These are phyloP conservation scores for Fusarium anguioides DNA, from an alignment of 2,329 filamentous ascomycete genomes.

Conservation along the genomic window DNA sequence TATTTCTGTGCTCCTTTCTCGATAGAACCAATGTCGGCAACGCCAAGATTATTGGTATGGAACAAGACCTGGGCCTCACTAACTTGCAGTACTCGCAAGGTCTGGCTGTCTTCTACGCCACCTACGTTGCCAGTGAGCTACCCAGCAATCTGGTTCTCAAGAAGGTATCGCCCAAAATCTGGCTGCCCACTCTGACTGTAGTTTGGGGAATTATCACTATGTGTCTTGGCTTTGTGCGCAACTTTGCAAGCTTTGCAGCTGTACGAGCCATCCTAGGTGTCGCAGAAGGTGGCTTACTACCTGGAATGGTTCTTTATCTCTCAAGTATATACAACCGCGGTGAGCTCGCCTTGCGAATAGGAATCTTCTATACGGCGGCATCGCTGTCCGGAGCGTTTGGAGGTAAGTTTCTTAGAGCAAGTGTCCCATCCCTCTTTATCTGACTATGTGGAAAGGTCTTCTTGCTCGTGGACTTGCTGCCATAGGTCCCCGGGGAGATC, in stretches of 20 bases:
- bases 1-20: slow-evolving; percentile 43
- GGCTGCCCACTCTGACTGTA: slow-evolving; percentile 67
- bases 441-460: neutral
- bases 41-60: slow-evolving; percentile 72
- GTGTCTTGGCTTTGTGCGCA: slow-evolving; percentile 65
- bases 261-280: slow-evolving; percentile 50
- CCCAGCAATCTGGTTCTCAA: slow-evolving; percentile 74
- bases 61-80: slow-evolving; percentile 66
- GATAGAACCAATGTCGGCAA: slow-evolving; percentile 81
- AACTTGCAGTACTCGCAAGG: slow-evolving; percentile 73
- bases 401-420: neutral
- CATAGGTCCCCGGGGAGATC: neutral
- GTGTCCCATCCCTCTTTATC: neutral
- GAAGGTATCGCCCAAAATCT: slow-evolving; percentile 67
- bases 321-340: slow-evolving; percentile 69
- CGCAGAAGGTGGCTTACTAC: slow-evolving; percentile 45
- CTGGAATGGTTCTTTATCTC: slow-evolving; percentile 76
- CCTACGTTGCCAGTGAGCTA: slow-evolving; percentile 70
- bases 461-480: slow-evolving; percentile 7
- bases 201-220: slow-evolving; percentile 69
- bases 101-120: slow-evolving; percentile 72
- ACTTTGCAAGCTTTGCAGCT: slow-evolving; percentile 67
- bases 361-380: slow-evolving; percentile 70
- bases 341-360: slow-evolving; percentile 71
- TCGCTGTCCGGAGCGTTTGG: slow-evolving; percentile 54